Conservation (phyloP, 2,329 filamentous ascomycete genomes). For the Beauveria varroae region DNA sequence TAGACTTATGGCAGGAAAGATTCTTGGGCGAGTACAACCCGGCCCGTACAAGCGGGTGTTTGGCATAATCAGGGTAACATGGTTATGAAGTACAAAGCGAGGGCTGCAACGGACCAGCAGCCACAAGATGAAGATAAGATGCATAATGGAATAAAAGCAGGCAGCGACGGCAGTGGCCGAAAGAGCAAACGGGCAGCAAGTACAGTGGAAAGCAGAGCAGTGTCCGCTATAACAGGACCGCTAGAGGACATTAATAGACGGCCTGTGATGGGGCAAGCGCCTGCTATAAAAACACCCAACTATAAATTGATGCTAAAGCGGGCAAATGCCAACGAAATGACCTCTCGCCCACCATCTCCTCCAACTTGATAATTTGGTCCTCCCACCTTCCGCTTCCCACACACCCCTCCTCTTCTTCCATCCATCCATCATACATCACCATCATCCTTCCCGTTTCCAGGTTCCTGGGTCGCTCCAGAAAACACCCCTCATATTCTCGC, state of each 20-base stretch:
- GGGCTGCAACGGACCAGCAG: too few species aligned
- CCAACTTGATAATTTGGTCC: too few species aligned
- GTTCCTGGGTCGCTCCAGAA: constrained; percentile 1
- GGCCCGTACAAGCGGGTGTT: too few species aligned
- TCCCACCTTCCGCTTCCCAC: background rate
- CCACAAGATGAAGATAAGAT: too few species aligned
- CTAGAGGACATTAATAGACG: background rate
- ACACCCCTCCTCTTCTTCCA: background rate
- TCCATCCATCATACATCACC: background rate
- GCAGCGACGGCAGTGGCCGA: too few species aligned
- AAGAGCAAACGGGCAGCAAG: background rate
- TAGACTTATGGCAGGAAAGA: too few species aligned
- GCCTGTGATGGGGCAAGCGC: background rate
- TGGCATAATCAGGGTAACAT: too few species aligned
- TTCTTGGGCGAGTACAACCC: too few species aligned
- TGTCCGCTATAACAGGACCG: background rate
- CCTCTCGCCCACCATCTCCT: background rate
- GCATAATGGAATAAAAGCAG: too few species aligned
- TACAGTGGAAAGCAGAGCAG: background rate
- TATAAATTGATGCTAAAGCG: background rate
- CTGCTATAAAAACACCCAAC: background rate
- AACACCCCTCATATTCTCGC: background rate
- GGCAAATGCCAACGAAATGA: background rate
- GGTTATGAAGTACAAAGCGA: too few species aligned
- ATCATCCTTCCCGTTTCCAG: background rate